Evolutionary conservation across 2,329 filamentous ascomycete species (phyloP).

Genomic region (Furcasterigmium sp.): DNA sequence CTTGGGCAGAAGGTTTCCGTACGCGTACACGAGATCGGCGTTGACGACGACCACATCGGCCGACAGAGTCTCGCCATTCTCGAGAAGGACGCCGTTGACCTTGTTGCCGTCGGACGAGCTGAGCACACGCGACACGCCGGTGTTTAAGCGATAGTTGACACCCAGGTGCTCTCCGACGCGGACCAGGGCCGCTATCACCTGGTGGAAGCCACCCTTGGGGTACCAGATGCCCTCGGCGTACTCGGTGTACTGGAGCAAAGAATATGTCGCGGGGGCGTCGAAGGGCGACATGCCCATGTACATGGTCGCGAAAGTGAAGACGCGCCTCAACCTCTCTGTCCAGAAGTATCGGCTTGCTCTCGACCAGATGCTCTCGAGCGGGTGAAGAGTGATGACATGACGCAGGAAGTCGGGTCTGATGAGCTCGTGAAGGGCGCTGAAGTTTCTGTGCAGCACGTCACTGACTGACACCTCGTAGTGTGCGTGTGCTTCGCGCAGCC

Average conservation of each 20-base stretch:
- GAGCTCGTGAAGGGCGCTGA: constrained; percentile 54
- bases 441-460: constrained; percentile 64
- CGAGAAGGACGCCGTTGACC: constrained; percentile 55
- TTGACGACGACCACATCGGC: constrained; percentile 68
- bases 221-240: constrained; percentile 74
- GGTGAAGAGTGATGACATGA: constrained; percentile 58
- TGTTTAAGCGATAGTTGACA: constrained; percentile 56
- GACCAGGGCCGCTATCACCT: constrained; percentile 57
- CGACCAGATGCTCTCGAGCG: constrained; percentile 65
- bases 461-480: constrained; percentile 66
- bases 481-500: constrained; percentile 59
- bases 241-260: constrained; percentile 69
- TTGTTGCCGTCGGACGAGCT: constrained; percentile 44
- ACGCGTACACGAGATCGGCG: constrained; percentile 69
- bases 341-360: constrained; percentile 63
- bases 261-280: constrained; percentile 70
- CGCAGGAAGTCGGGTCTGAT: constrained; percentile 51
- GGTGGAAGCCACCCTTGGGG: constrained; percentile 65
- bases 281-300: constrained; percentile 80
- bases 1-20: constrained; percentile 61
- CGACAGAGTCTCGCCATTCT: constrained; percentile 49
- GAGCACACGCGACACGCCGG: constrained; percentile 50
- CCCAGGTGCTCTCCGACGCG: constrained; percentile 57
- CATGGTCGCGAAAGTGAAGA: constrained; percentile 77
- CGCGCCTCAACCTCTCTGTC: constrained; percentile 62